Evolutionary conservation across 495 filamentous ascomycete genomes (phyloP), one percentile per base, ranked within the genome.

Genomic region (Xylaria intraflava): DNA sequence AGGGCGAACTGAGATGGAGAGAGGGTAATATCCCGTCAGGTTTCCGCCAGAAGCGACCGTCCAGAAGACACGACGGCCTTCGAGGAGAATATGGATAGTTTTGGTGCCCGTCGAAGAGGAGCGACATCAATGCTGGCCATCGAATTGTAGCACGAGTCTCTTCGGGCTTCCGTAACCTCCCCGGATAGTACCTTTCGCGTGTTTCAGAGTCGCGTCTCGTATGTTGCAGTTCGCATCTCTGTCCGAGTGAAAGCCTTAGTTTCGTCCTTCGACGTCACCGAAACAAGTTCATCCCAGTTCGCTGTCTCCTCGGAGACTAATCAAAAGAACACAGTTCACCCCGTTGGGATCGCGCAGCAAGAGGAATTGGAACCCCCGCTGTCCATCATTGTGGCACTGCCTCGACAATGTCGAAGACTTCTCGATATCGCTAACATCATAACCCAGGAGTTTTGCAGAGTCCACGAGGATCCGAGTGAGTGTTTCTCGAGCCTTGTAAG

Each of bases 281-380:
- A 35, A 41, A 42, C 51, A 54, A 53, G 56, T 30, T 53, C 49
- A 35, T 53, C 50, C 51, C 55, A 53, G 23, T 58, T 33, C 12
- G 23, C 19, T 17, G 47, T 57, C 47, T 57, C 31, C 12, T 46
- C 27, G 49, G 23, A 51, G 46, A 17, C 44, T 47, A 22, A 38
- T 27, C 24, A 43, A 51, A 41, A 48, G 54, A 38, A 55, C 30
- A 36, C 41, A 55, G 33, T 12, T 49, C 30, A 29, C 22, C 0
- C 44, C 42, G 23, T 55, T 53, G 27, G 38, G 29, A 35, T 42
- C 52, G 50, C 49, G 24, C 24, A 46, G 50, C 30, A 58, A 29
- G 29, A 52, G 29, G 26, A 49, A 46, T 51, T 58, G 50, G 30
- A 46, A 55, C 49, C 41, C 55, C 44, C 36, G 44, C 20, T 8